Base-by-base conservation (phyloP, 1,284 basidiomycete genomes). In the Exsudoporus floridanus region DNA sequence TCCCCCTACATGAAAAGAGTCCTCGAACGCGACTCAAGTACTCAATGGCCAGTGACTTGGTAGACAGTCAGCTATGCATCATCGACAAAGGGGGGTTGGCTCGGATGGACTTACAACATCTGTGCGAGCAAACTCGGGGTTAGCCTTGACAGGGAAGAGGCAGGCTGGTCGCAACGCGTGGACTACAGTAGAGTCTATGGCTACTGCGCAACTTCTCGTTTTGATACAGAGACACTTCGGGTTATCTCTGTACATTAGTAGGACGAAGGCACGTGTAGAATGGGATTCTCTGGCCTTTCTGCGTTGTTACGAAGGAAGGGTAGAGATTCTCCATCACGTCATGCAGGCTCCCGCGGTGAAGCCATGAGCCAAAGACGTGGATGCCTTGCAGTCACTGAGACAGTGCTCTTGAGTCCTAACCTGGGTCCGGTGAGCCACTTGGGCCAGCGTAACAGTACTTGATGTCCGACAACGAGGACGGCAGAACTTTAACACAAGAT, bases 301-400 rank as follows among this genome's bases (percentile, higher is more conserved):
- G 49, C 54, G 50, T 53, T 53, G 52, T 42, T 65, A 49, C 50
- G 53, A 66, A 53, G 44, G 63, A 63, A 67, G 65, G 21, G 23
- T 59, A 62, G 61, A 59, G 64, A 63, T 65, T 67, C 61, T 27
- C 49, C 46, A 54, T 43, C 62, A 56, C 49, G 44, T 61, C 50
- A 53, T 49, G 47, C 28, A 44, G 19, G 52, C 58, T 55, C 43
- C 60, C 52, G 60, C 52, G 43, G 47, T 61, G 54, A 53, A 48
- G 45, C 43, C 52, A 53, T 49, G 62, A 58, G 41, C 50, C 52
- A 48, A 49, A 51, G 60, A 47, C 44, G 51, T 59, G 63, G 47
- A 49, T 37, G 28, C 43, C 42, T 52, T 52, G 19, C 37, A 41
- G 53, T 36, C 41, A 46, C 45, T 7, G 36, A 36, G 43, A 40